Conservation (phyloP, 805 yeast species). For the Hanseniaspora guilliermondii region DNA sequence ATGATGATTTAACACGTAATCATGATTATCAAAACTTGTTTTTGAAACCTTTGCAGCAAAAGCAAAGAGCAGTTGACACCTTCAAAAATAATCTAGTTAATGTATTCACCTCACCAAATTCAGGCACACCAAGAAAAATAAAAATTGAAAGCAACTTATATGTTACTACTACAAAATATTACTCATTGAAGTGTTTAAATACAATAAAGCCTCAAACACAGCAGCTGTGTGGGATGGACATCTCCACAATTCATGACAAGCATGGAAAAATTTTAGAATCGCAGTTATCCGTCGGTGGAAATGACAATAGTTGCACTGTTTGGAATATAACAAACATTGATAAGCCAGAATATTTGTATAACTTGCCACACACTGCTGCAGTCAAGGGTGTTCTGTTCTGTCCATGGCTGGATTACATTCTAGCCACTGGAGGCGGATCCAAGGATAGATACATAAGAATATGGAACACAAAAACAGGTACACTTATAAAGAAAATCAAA, state of each 20-base stretch:
- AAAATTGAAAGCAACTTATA: not conserved
- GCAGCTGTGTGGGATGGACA: slow-evolving; percentile 44
- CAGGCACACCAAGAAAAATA: not conserved
- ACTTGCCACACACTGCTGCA: slow-evolving; percentile 65
- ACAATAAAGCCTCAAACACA: slow-evolving; percentile 38
- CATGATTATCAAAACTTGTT: not conserved
- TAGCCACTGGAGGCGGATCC: slow-evolving; percentile 88
- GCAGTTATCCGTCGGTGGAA: slow-evolving; percentile 69
- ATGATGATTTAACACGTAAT: not conserved
- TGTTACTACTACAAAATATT: not conserved
- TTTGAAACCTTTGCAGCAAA: not conserved
- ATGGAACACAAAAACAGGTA: slow-evolving; percentile 78
- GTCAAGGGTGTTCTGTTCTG: slow-evolving; percentile 83
- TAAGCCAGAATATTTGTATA: slow-evolving; percentile 35
- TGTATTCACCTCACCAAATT: not conserved
- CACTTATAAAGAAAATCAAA: slow-evolving; percentile 42
- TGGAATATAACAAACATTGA: slow-evolving; percentile 48
- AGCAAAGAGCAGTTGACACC: not conserved
- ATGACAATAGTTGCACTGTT: slow-evolving; percentile 65
- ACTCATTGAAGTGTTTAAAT: not conserved
- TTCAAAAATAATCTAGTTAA: not conserved
- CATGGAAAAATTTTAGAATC: not conserved
- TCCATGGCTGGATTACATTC: slow-evolving; percentile 70
- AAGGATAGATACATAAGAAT: slow-evolving; percentile 68
- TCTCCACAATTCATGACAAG: slow-evolving; percentile 25